Percentiles rank a stretch among this genome's conserved stretches.
These are phyloP conservation scores for Vachellia collinsii DNA, from an alignment of 306 rosid species.

Conservation along the genomic window DNA sequence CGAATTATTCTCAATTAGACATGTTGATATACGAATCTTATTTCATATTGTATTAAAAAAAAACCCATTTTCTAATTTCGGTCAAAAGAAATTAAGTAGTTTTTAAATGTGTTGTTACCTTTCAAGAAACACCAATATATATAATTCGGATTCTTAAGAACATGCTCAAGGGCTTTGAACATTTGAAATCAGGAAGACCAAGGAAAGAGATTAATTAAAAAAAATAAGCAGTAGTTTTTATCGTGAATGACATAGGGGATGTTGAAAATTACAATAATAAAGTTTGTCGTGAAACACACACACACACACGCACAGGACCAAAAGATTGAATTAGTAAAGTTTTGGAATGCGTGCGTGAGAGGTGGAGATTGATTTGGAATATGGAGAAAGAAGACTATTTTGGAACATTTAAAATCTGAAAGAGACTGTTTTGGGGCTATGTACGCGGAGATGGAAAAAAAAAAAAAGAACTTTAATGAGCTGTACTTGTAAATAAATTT, in stretches of 20 bases:
- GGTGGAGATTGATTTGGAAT: constrained; percentile 11
- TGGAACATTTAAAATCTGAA: constrained; percentile 37
- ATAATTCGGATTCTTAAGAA: no score
- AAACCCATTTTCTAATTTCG: no score
- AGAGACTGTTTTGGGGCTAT: constrained; percentile 49
- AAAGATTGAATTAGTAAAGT: background rate
- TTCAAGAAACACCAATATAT: no score
- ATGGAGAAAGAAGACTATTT: background rate
- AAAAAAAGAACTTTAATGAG: background rate
- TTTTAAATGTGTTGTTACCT: no score
- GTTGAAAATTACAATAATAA: background rate
- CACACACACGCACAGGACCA: background rate
- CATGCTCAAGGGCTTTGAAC: no score
- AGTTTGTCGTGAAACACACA: background rate
- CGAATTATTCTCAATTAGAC: background rate
- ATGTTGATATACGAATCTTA: background rate
- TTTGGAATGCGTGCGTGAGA: background rate
- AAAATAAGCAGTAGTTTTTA: background rate
- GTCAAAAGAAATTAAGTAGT: background rate
- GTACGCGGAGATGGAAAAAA: constrained; percentile 30
- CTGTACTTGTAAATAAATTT: background rate
- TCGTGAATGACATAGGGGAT: background rate
- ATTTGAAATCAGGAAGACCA: background rate
- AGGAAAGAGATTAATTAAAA: background rate
- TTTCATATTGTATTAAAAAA: background rate